Percentiles rank a stretch among this genome's conserved stretches.
Evolutionary conservation across 768 basidiomycete species (phyloP).

Genomic region (Antrodiella citrinella): DNA sequence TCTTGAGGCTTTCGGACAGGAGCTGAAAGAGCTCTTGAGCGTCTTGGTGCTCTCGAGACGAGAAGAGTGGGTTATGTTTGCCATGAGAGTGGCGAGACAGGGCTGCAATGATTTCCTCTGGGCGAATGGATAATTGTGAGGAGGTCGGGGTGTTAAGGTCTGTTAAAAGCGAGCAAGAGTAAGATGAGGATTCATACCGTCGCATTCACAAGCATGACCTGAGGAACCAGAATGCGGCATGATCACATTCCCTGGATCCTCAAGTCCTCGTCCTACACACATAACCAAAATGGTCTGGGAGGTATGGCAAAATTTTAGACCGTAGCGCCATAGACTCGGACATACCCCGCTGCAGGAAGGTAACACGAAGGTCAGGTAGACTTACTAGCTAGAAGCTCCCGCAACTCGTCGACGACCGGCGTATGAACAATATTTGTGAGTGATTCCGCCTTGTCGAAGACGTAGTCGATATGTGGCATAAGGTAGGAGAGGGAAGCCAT

Average conservation of each 20-base stretch:
- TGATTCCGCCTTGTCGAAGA: conserved; percentile 69
- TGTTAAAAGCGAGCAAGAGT: conserved; percentile 25
- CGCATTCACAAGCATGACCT: too few relatives aligned
- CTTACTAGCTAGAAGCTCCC: conserved; percentile 61
- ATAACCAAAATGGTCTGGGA: not conserved
- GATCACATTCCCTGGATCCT: too few relatives aligned
- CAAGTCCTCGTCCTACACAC: too few relatives aligned
- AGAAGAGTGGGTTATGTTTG: conserved; percentile 59
- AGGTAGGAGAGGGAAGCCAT: conserved; percentile 82
- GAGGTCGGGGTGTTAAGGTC: conserved; percentile 59
- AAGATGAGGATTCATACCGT: too few relatives aligned
- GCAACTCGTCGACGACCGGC: conserved; percentile 78
- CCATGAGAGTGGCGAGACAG: conserved; percentile 48
- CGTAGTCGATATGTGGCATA: conserved; percentile 67
- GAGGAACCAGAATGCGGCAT: too few relatives aligned
- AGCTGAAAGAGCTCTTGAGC: conserved; percentile 98
- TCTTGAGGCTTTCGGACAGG: conserved; percentile 82
- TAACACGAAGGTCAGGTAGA: conserved; percentile 8
- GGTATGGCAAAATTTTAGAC: too few relatives aligned
- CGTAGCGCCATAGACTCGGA: too few relatives aligned
- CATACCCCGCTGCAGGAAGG: not conserved
- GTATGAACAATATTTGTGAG: conserved; percentile 62
- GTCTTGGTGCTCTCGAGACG: conserved; percentile 93
- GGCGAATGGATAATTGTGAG: conserved; percentile 57
- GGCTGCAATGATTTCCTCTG: conserved; percentile 61